A percentile compares a stretch with the other conserved stretches of the same genome.
These are phyloP conservation scores for Paecilomyces formosus DNA, from an alignment of 2,329 filamentous ascomycete genomes.

Conservation along the genomic window DNA sequence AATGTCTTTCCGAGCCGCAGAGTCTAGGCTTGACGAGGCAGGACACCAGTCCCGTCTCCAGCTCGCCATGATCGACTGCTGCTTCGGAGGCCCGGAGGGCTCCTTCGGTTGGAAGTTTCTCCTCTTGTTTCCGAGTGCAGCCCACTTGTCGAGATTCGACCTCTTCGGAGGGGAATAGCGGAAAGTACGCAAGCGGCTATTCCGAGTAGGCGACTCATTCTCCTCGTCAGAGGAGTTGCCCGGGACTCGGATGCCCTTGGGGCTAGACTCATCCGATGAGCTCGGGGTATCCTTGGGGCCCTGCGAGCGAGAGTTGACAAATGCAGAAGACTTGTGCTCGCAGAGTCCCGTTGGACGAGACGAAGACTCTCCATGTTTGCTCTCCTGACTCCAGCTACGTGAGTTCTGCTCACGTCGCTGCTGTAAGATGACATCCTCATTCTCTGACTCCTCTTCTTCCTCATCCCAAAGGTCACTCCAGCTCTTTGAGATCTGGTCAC, in stretches of 20 bases:
- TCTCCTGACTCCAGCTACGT: conserved; percentile 73
- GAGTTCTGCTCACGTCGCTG: conserved; percentile 57
- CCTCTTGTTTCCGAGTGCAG: conserved; percentile 74
- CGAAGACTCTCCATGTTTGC: conserved; percentile 45
- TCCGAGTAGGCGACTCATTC: conserved; percentile 44
- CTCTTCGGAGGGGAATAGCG: conserved; percentile 55
- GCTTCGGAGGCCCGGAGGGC: conserved; percentile 42
- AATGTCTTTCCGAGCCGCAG: conserved; percentile 27
- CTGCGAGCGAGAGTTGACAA: conserved; percentile 40
- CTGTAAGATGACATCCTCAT: conserved; percentile 54
- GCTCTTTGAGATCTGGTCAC: conserved; percentile 85
- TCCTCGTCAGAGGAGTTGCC: conserved; percentile 64
- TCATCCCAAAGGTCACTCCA: conserved; percentile 99
- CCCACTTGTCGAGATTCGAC: conserved; percentile 70
- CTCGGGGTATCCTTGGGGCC: conserved; percentile 19
- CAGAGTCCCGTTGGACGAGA: conserved; percentile 46
- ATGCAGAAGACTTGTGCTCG: conserved; percentile 48
- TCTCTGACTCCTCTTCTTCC: conserved; percentile 77
- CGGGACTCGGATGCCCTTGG: conserved; percentile 53
- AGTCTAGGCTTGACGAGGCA: conserved; percentile 30
- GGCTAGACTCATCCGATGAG: neutral
- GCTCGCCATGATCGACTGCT: conserved; percentile 32
- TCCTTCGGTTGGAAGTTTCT: conserved; percentile 55
- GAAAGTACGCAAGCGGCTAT: conserved; percentile 28
- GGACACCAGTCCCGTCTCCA: conserved; percentile 38